Percentiles rank a stretch among this genome's conserved stretches.
Evolutionary conservation across 371 early-diverging fungal species (phyloP).

Genomic region (Fennellomyces sp.): DNA sequence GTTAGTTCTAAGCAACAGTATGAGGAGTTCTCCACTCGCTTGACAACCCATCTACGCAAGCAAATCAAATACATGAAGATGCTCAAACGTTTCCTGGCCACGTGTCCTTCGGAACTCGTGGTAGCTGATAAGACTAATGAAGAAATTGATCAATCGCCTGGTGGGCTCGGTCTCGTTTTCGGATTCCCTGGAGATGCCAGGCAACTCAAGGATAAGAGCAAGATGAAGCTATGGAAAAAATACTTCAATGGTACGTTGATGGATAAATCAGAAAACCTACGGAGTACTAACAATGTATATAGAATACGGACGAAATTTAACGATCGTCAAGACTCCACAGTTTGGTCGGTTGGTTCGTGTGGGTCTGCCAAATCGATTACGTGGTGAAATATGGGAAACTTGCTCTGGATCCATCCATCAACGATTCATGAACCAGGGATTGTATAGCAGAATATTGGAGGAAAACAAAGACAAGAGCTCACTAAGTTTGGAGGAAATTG

Average conservation of each 20-base stretch:
- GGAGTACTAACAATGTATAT: not conserved
- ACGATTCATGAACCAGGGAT: constrained; percentile 83
- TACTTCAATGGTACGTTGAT: constrained; percentile 59
- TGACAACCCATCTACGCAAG: constrained; percentile 55
- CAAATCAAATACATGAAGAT: constrained; percentile 78
- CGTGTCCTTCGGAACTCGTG: constrained; percentile 78
- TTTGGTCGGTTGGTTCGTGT: constrained; percentile 91
- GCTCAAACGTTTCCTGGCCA: constrained; percentile 81
- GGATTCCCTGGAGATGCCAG: constrained; percentile 88
- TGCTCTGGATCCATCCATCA: constrained; percentile 90
- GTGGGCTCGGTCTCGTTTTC: constrained; percentile 84
- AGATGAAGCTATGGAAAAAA: constrained; percentile 75
- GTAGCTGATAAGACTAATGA: constrained; percentile 60
- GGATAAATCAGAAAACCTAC: not conserved
- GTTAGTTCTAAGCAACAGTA: constrained; percentile 33
- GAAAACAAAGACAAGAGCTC: constrained; percentile 72
- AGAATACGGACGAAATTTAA: constrained; percentile 92
- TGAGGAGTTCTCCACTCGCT: constrained; percentile 54
- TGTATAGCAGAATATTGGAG: constrained; percentile 79
- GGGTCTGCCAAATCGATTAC: constrained; percentile 88
- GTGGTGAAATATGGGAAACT: constrained; percentile 97
- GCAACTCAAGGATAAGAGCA: constrained; percentile 77
- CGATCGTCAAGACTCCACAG: constrained; percentile 77
- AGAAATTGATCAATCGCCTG: constrained; percentile 32
- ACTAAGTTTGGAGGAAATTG: constrained; percentile 91